A percentile compares a stretch with the other conserved stretches of the same genome.
Evolutionary conservation across 305 asterid species (phyloP).

Genomic region (Stenogyne calaminthoides): DNA sequence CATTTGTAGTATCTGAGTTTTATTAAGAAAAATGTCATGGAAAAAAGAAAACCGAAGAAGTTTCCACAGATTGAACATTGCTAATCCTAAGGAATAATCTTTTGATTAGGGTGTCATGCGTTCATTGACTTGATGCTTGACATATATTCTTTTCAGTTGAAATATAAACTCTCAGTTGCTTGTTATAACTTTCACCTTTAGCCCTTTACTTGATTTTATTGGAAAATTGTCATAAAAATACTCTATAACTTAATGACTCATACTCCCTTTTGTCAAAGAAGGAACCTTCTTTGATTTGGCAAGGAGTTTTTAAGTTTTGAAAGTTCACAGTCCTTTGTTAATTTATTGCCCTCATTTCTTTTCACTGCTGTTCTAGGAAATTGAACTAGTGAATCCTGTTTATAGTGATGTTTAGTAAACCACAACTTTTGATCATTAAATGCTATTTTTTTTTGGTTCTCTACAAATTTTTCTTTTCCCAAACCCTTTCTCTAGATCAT

Average conservation of each 20-base stretch:
- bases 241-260: neutral
- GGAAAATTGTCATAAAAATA: neutral
- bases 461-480: neutral
- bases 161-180: neutral
- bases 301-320: slow-evolving; percentile 9
- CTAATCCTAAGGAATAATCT: neutral
- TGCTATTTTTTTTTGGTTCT: neutral
- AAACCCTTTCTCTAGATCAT: neutral
- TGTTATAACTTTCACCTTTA: slow-evolving; percentile 2
- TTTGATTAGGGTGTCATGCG: neutral
- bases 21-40: neutral
- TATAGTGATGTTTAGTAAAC: neutral
- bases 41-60: neutral
- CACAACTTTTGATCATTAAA: neutral
- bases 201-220: neutral
- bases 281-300: neutral
- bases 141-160: slow-evolving; percentile 3
- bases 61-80: neutral
- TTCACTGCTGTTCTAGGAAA: neutral
- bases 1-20: neutral
- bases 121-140: neutral
- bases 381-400: slow-evolving; percentile 2
- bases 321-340: neutral
- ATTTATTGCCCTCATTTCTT: slow-evolving; percentile 9
- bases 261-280: neutral